Percentiles rank a stretch among this genome's conserved stretches.
Conservation (phyloP, 2,329 filamentous ascomycete species). For the Sclerotinia trifoliorum region DNA sequence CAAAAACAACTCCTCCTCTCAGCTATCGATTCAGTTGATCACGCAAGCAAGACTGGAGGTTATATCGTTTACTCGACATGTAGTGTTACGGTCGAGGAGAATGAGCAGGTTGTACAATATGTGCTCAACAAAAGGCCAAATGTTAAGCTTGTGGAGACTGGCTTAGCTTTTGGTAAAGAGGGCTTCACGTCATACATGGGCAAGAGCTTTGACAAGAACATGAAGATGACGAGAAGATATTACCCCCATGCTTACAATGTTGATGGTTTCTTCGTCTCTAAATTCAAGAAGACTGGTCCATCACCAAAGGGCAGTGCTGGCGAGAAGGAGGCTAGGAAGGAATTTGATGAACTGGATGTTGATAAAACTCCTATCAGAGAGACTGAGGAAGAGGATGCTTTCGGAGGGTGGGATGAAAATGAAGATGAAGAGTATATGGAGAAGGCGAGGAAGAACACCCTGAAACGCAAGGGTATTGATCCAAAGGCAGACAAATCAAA, state of each 20-base stretch:
- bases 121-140: conserved; percentile 89
- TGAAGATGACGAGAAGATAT: conserved; percentile 81
- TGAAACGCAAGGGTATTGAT: conserved; percentile 72
- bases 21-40: conserved; percentile 93
- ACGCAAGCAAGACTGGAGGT: conserved; percentile 86
- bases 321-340: conserved; percentile 34
- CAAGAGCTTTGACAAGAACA: conserved; percentile 83
- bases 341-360: conserved; percentile 49
- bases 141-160: conserved; percentile 88
- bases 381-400: conserved; percentile 50
- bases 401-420: conserved; percentile 73
- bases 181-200: conserved; percentile 89
- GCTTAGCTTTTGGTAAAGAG: conserved; percentile 84
- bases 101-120: conserved; percentile 92
- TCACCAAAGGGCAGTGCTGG: conserved; percentile 55
- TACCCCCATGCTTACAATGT: conserved; percentile 94
- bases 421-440: conserved; percentile 71
- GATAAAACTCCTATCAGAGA: conserved; percentile 63
- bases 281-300: conserved; percentile 89
- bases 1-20: conserved; percentile 93
- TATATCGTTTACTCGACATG: conserved; percentile 98
- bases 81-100: conserved; percentile 90
- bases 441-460: conserved; percentile 68
- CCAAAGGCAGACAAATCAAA: conserved; percentile 55
- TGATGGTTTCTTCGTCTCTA: conserved; percentile 97